Evolutionary conservation across 768 basidiomycete species (phyloP).

Genomic region (Boletus rex-veris): DNA sequence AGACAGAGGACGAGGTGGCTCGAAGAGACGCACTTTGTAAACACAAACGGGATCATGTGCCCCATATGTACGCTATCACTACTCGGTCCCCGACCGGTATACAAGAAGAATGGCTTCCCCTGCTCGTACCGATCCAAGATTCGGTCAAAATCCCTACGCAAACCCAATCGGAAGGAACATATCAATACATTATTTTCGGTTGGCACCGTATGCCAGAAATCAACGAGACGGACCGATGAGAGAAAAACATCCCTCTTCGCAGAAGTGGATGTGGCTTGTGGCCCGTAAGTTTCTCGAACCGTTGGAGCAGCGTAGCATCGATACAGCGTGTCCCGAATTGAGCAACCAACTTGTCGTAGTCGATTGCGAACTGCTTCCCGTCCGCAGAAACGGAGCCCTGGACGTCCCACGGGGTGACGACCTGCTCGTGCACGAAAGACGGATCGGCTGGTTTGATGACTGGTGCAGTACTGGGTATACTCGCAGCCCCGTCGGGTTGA

Average conservation of each 20-base stretch:
- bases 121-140: slow-evolving; percentile 96
- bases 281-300: slow-evolving; percentile 92
- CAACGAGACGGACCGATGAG: slow-evolving; percentile 70
- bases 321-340: slow-evolving; percentile 91
- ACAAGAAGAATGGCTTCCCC: slow-evolving; percentile 95
- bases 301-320: slow-evolving; percentile 69
- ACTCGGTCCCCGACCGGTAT: slow-evolving; percentile 95
- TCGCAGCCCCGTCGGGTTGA: slow-evolving; percentile 6
- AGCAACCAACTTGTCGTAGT: slow-evolving; percentile 92
- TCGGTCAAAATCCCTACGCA: slow-evolving; percentile 78
- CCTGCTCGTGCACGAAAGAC: slow-evolving; percentile 50
- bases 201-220: not conserved
- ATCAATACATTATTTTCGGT: not conserved
- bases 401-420: slow-evolving; percentile 98
- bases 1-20: not conserved
- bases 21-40: slow-evolving; percentile 75
- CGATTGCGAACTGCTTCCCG: slow-evolving; percentile 89
- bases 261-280: slow-evolving; percentile 83
- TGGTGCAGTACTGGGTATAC: slow-evolving; percentile 20
- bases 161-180: not conserved
- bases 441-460: slow-evolving; percentile 32
- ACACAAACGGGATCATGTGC: slow-evolving; percentile 95
- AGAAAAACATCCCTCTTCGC: slow-evolving; percentile 94
- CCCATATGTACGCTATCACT: slow-evolving; percentile 97
- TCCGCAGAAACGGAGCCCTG: slow-evolving; percentile 85